phyloP scores from a whole-genome alignment of 1,139 yeast species.

The Diutina mesorugosa region DNA sequence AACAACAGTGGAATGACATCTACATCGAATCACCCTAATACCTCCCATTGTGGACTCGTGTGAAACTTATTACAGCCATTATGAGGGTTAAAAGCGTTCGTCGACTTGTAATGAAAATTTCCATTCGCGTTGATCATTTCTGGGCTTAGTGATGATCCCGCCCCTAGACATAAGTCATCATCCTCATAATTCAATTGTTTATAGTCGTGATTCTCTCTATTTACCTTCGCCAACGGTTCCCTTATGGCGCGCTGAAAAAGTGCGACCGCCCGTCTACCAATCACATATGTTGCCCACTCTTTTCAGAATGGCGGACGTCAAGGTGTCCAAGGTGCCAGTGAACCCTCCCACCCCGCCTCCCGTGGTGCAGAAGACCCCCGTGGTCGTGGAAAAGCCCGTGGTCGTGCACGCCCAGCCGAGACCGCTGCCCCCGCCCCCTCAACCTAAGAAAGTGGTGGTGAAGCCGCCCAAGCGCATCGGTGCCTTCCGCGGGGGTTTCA shows the following conservation, averaged over 20 bases:
- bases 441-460: neutral
- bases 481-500: slow-evolving; percentile 53
- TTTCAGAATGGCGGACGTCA: neutral
- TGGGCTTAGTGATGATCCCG: too few relatives aligned
- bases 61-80: too few relatives aligned
- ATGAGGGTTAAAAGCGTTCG: too few relatives aligned
- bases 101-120: too few relatives aligned
- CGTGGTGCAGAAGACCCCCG: neutral
- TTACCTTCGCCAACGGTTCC: neutral
- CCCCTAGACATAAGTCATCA: too few relatives aligned
- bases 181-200: too few relatives aligned
- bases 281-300: neutral
- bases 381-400: slow-evolving; percentile 1
- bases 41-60: too few relatives aligned
- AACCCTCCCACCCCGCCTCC: neutral
- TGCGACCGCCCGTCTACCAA: neutral
- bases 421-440: neutral
- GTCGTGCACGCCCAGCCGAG: neutral
- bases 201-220: neutral
- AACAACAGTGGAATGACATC: too few relatives aligned
- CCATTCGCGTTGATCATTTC: too few relatives aligned
- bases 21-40: too few relatives aligned
- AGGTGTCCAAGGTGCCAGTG: neutral
- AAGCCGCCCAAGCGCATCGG: slow-evolving; percentile 31
- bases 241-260: neutral